These are phyloP conservation scores for Epicoccum sorghinum DNA, from an alignment of 2,329 filamentous ascomycete species.

Conservation along the genomic window DNA sequence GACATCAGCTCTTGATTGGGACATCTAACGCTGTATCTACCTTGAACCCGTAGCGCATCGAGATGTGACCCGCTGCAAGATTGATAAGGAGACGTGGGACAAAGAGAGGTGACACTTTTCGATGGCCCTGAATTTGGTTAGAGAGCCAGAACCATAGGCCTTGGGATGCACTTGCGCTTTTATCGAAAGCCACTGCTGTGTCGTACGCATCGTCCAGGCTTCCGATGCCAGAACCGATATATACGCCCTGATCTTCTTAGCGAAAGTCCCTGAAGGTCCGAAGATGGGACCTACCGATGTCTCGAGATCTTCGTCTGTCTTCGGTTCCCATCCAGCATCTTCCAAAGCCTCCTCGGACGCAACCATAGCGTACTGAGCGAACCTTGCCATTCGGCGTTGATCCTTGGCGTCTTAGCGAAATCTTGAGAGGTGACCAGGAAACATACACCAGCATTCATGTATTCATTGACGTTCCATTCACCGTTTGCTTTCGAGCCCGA, in stretches of 20 bases:
- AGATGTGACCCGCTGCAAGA: slow-evolving; percentile 90
- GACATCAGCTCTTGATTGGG: slow-evolving; percentile 8
- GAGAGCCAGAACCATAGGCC: no score
- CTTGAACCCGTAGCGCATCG: slow-evolving; percentile 86
- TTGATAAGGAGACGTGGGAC: slow-evolving; percentile 94
- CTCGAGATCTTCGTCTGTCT: slow-evolving; percentile 67
- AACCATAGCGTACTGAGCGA: slow-evolving; percentile 89
- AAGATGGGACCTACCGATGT: slow-evolving; percentile 61
- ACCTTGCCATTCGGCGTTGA: slow-evolving; percentile 82
- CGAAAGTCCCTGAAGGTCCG: not conserved
- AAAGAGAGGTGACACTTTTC: slow-evolving; percentile 90
- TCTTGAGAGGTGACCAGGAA: not conserved
- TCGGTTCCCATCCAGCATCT: slow-evolving; percentile 79
- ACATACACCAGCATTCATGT: slow-evolving; percentile 38
- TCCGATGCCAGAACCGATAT: slow-evolving; percentile 92
- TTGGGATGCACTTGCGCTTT: slow-evolving; percentile 62
- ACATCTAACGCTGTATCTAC: slow-evolving; percentile 35
- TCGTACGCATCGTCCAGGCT: slow-evolving; percentile 90
- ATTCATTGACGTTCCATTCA: slow-evolving; percentile 55
- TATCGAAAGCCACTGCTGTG: slow-evolving; percentile 77
- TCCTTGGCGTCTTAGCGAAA: slow-evolving; percentile 51
- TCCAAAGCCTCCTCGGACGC: slow-evolving; percentile 83
- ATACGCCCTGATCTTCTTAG: slow-evolving; percentile 68
- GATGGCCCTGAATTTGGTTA: slow-evolving; percentile 71
- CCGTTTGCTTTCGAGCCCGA: slow-evolving; percentile 53